Evolutionary conservation across 768 basidiomycete genomes (phyloP), one percentile per base, ranked within the genome.

Genomic region (Terana coerulea): DNA sequence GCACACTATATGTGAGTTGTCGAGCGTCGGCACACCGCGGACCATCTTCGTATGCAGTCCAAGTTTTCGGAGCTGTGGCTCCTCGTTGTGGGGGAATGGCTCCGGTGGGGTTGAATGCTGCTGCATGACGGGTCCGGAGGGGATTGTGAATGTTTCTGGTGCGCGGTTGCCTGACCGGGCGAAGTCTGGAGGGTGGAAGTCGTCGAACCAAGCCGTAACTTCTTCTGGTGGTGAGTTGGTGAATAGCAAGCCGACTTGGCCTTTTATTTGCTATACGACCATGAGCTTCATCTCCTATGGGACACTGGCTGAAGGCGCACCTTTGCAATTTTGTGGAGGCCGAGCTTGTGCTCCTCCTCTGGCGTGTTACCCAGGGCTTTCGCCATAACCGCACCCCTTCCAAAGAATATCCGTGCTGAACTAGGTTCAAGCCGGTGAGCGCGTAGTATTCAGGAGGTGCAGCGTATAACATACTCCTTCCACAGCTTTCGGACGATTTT

Each of bases 51-150:
- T 98, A 45, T 82, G 75, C 28, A 99, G 72, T 7, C 97, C 97
- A 30, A 98, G 79, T 67, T 90, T 91, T 49, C 97, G 84, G 47
- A 99, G 76, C 65, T 98, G 95, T 19, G 95, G 94, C 56, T 99
- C 97, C 73, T 98, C 93, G 61, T 93, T 94, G 68, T 98, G 94
- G 31, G 97, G 93, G 69, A 98, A 95, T 2, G 91, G 88, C 59
- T 94, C 86, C 33, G 87, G 81, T 0, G 87, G 88, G 56, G 88
- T 85, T 2, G 88, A 86, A 64, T 88, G 77, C 36, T 77, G 78
- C 55, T 82, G 79, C 84, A 94, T 80, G 49, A 98, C 81, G 19
- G 95, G 91, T 30, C 95, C 95, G 53, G 71, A 79, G 14, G 93
- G 88, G 15, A 99, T 74, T 28, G 76, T 72, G 51, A 97, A 80